Evolutionary conservation across 1,284 basidiomycete species (phyloP).

Genomic region (Malassezia furfur): DNA sequence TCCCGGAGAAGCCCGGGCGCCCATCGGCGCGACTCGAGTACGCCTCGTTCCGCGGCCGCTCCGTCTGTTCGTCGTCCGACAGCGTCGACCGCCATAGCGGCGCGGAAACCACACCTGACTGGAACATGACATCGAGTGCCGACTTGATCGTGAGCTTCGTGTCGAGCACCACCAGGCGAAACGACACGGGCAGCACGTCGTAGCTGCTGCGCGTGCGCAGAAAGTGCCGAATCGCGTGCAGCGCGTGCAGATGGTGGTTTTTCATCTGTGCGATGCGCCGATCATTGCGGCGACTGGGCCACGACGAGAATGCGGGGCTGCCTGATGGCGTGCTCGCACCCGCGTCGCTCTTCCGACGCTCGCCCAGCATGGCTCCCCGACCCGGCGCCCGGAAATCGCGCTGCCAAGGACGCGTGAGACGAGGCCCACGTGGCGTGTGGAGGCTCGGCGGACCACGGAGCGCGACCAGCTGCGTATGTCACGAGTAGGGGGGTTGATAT

Average conservation of each 20-base stretch:
- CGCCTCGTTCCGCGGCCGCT: not conserved
- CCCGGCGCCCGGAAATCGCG: not conserved
- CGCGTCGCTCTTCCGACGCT: not conserved
- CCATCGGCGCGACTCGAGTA: conserved; percentile 15
- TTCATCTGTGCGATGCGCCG: conserved; percentile 17
- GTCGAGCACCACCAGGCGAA: conserved; percentile 90
- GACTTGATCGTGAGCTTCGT: conserved; percentile 44
- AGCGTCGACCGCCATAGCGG: conserved; percentile 63
- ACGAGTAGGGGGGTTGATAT: too few species aligned
- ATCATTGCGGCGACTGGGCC: not conserved
- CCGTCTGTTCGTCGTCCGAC: conserved; percentile 9
- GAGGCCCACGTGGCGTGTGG: too few species aligned
- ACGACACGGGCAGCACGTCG: conserved; percentile 91
- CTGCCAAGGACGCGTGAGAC: not conserved
- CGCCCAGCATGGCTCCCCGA: not conserved
- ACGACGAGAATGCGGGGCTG: not conserved
- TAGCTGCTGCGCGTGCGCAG: conserved; percentile 77
- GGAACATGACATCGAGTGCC: conserved; percentile 47
- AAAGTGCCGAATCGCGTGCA: conserved; percentile 68
- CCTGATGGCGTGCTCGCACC: not conserved
- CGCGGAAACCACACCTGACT: conserved; percentile 79
- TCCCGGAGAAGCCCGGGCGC: conserved; percentile 42
- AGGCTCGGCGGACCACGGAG: too few species aligned
- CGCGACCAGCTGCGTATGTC: too few species aligned
- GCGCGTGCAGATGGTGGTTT: conserved; percentile 51